These are phyloP conservation scores for Tulasnella sp. DNA, from an alignment of 768 basidiomycete species.

Conservation along the genomic window DNA sequence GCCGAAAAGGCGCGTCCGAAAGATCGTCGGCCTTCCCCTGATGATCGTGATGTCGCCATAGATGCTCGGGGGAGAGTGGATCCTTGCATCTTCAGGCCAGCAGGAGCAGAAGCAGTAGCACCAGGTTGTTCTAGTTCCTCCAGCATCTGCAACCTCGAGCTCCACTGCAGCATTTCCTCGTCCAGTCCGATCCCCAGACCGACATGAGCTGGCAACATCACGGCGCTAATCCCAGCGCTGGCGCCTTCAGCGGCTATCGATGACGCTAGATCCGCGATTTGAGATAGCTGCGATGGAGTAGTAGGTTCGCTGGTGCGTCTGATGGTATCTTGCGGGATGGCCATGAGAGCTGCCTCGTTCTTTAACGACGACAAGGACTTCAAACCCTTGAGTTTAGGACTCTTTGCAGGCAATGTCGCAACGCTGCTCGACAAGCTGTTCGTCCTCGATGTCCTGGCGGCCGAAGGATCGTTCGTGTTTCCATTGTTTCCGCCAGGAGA, in stretches of 20 bases:
- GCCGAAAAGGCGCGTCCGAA: not conserved
- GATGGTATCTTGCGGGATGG: not conserved
- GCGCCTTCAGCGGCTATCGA: not conserved
- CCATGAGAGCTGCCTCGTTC: not conserved
- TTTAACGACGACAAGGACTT: constrained; percentile 8
- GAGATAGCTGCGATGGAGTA: not conserved
- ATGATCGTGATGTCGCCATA: not conserved
- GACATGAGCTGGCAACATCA: not conserved
- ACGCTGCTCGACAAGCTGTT: constrained; percentile 1
- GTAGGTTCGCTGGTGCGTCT: not conserved
- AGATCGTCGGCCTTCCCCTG: not conserved
- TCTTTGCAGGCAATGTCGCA: constrained; percentile 12
- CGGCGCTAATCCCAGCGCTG: no score
- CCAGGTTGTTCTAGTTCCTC: constrained; percentile 2
- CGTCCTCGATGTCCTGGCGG: constrained; percentile 8
- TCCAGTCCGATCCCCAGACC: constrained; percentile 2
- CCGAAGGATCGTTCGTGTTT: not conserved
- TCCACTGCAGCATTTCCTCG: constrained; percentile 12
- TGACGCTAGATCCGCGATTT: not conserved
- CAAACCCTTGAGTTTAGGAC: constrained; percentile 10
- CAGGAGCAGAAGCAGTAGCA: not conserved
- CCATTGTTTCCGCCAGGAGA: not conserved
- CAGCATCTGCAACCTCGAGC: constrained; percentile 9
- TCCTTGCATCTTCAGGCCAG: not conserved
- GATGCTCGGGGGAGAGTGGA: not conserved